A percentile compares a stretch with the other conserved stretches of the same genome.
Evolutionary conservation across 257 asterid genomes (phyloP).

Genomic region (Solanum chmielewskii): DNA sequence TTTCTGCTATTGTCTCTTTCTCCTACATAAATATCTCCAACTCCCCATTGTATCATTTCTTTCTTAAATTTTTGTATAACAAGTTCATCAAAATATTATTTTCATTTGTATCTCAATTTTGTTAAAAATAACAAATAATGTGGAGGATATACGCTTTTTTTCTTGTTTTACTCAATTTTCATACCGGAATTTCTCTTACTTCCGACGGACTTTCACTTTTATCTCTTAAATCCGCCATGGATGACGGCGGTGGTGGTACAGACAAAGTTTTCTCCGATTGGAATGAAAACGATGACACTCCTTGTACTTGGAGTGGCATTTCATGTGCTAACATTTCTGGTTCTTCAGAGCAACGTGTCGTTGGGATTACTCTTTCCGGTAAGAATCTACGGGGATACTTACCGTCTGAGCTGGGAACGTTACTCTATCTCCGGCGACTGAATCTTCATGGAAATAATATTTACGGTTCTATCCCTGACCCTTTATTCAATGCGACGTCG

Average conservation of each 20-base stretch:
- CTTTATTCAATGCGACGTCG: slow-evolving; percentile 74
- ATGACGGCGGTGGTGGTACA: slow-evolving; percentile 24
- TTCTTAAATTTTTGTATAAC: neutral
- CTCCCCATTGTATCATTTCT: neutral
- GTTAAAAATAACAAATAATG: neutral
- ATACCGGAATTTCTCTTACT: slow-evolving; percentile 20
- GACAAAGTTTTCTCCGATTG: slow-evolving; percentile 43
- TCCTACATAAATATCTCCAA: slow-evolving; percentile 45
- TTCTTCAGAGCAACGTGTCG: slow-evolving; percentile 56
- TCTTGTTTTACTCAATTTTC: slow-evolving; percentile 14
- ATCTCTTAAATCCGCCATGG: slow-evolving; percentile 70
- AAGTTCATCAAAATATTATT: neutral
- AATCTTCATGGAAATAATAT: slow-evolving; percentile 72
- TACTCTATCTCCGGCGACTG: slow-evolving; percentile 73
- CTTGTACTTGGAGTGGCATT: slow-evolving; percentile 83
- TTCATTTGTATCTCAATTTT: too few relatives aligned
- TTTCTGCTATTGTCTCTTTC: slow-evolving; percentile 20
- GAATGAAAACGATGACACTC: slow-evolving; percentile 64
- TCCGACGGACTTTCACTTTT: slow-evolving; percentile 74
- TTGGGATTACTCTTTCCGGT: slow-evolving; percentile 54
- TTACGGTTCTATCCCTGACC: slow-evolving; percentile 78
- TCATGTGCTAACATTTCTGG: slow-evolving; percentile 74
- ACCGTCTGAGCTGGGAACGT: slow-evolving; percentile 82
- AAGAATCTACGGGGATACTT: slow-evolving; percentile 71
- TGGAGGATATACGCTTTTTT: slow-evolving; percentile 4